These are phyloP conservation scores for Pythium dissimile DNA, from an alignment of 352 stramenopile genomes.

Conservation along the genomic window DNA sequence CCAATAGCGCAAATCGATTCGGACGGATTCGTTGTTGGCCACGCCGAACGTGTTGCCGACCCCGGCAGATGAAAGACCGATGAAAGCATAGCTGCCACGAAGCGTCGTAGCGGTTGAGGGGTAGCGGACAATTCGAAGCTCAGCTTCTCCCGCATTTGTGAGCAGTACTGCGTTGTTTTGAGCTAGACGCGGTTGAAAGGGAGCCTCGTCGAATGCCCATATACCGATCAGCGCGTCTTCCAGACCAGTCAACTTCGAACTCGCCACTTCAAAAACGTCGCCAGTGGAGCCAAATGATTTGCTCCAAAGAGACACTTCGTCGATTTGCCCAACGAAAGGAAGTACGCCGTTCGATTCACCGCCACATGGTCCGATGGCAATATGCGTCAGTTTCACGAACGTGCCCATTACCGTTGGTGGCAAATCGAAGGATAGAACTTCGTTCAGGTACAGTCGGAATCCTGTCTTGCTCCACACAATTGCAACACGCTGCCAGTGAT, in stretches of 20 bases:
- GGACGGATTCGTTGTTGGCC: background rate
- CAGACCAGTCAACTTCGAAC: constrained; percentile 17
- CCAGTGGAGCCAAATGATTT: background rate
- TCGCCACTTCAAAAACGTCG: background rate
- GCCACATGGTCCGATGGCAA: constrained; percentile 1
- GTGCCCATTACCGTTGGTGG: background rate
- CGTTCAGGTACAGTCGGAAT: constrained; percentile 6
- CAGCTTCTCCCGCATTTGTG: background rate
- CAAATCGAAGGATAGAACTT: constrained; percentile 1
- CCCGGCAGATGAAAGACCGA: constrained; percentile 4
- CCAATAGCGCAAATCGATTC: constrained; percentile 1
- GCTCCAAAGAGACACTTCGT: constrained; percentile 36
- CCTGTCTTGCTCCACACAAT: background rate
- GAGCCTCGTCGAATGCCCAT: constrained; percentile 26
- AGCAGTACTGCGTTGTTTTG: background rate
- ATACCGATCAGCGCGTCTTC: constrained; percentile 26
- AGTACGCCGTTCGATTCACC: background rate
- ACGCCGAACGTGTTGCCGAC: constrained; percentile 5
- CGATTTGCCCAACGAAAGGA: constrained; percentile 27
- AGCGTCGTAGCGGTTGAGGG: background rate
- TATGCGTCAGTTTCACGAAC: background rate
- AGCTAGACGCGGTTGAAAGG: background rate
- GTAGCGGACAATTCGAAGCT: constrained; percentile 4
- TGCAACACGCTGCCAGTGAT: constrained; percentile 12
- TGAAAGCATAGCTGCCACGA: background rate